phyloP scores from a whole-genome alignment of 2,329 filamentous ascomycete species.

The Verticillium tricorpus region DNA sequence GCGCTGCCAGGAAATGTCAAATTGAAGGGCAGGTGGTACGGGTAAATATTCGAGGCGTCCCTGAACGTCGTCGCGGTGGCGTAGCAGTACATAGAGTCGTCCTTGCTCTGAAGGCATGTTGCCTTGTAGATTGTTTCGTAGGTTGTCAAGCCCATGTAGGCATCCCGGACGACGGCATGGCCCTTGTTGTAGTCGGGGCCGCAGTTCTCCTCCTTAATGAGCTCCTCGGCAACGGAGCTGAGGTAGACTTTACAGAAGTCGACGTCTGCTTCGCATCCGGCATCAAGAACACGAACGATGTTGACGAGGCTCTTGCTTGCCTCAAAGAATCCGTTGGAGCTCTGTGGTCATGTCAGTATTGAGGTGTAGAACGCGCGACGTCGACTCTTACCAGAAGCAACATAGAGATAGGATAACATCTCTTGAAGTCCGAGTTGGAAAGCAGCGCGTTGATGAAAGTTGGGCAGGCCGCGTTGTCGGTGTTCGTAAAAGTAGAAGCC shows the following conservation, averaged over 20 bases:
- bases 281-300: constrained; percentile 74
- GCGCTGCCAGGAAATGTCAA: constrained; percentile 61
- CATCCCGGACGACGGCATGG: constrained; percentile 68
- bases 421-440: constrained; percentile 58
- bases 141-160: constrained; percentile 69
- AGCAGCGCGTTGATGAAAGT: constrained; percentile 67
- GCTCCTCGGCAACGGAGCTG: constrained; percentile 56
- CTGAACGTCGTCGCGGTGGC: constrained; percentile 78
- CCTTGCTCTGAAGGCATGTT: constrained; percentile 68
- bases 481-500: constrained; percentile 55
- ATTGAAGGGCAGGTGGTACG: constrained; percentile 85
- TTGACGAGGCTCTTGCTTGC: constrained; percentile 60
- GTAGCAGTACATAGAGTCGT: constrained; percentile 70
- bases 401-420: constrained; percentile 80
- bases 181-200: constrained; percentile 61
- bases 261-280: constrained; percentile 67
- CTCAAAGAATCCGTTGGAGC: constrained; percentile 80
- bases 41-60: constrained; percentile 66
- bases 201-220: constrained; percentile 63
- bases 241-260: constrained; percentile 63
- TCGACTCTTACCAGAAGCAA: constrained; percentile 64
- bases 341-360: constrained; percentile 42
- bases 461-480: constrained; percentile 51
- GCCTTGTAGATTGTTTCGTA: constrained; percentile 78
- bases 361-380: too few species aligned